Evolutionary conservation across 2,329 filamentous ascomycete genomes (phyloP).

Genomic region (Fusarium aywerte): DNA sequence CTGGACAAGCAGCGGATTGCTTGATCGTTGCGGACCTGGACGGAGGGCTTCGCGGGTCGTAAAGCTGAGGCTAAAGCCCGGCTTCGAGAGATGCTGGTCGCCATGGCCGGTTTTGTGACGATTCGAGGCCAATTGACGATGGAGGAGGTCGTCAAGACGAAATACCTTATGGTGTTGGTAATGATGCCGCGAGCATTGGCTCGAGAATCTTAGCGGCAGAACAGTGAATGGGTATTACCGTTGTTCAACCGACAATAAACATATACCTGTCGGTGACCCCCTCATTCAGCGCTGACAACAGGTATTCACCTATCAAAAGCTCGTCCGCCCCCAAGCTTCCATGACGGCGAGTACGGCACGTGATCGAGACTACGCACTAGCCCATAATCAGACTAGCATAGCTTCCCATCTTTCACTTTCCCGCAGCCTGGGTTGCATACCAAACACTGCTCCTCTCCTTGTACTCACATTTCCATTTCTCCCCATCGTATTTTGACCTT

Average conservation of each 20-base stretch:
- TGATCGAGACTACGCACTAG: slow-evolving; percentile 33
- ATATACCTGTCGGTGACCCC: slow-evolving; percentile 24
- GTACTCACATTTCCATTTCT: slow-evolving; percentile 39
- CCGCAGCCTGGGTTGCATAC: slow-evolving; percentile 47
- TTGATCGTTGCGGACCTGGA: slow-evolving; percentile 55
- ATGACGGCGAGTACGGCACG: slow-evolving; percentile 36
- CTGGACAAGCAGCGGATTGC: slow-evolving; percentile 62
- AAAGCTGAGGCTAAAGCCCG: slow-evolving; percentile 67
- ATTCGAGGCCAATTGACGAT: slow-evolving; percentile 59
- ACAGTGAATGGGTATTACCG: slow-evolving; percentile 41
- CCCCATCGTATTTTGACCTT: slow-evolving; percentile 36
- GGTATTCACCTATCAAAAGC: slow-evolving; percentile 35
- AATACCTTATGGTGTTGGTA: slow-evolving; percentile 48
- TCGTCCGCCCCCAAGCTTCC: background rate
- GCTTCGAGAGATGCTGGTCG: slow-evolving; percentile 68
- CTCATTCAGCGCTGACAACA: background rate
- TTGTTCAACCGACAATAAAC: slow-evolving; percentile 46
- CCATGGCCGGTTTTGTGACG: slow-evolving; percentile 61
- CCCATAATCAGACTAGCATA: slow-evolving; percentile 37
- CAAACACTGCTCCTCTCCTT: slow-evolving; percentile 42
- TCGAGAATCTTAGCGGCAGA: slow-evolving; percentile 41
- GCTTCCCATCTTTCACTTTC: slow-evolving; percentile 47
- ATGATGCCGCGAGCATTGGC: slow-evolving; percentile 47
- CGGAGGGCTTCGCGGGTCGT: slow-evolving; percentile 61
- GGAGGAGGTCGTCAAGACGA: slow-evolving; percentile 42